phyloP scores from a whole-genome alignment of 208 protist species.

The Leishmania lainsoni region DNA sequence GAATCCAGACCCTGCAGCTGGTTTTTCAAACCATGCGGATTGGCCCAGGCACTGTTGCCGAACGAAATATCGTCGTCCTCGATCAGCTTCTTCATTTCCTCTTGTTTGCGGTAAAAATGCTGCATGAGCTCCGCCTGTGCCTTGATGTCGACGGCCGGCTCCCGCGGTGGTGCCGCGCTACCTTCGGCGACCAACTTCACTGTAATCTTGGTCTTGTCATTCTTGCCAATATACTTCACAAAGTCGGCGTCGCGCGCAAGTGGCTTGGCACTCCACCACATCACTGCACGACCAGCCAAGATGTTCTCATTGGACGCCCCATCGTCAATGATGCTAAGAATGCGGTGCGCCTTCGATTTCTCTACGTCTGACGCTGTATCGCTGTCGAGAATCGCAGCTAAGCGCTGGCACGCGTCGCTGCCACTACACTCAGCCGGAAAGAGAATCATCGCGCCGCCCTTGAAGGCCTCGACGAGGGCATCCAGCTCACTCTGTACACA shows the following conservation, averaged over 20 bases:
- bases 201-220: slow-evolving; percentile 94
- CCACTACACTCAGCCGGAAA: slow-evolving; percentile 89
- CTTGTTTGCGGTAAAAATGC: slow-evolving; percentile 92
- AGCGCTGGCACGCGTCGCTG: slow-evolving; percentile 58
- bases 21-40: slow-evolving; percentile 87
- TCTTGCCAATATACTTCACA: slow-evolving; percentile 89
- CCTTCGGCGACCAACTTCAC: slow-evolving; percentile 87
- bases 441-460: slow-evolving; percentile 87
- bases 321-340: slow-evolving; percentile 87
- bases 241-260: slow-evolving; percentile 76
- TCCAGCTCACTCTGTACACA: slow-evolving; percentile 76
- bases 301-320: slow-evolving; percentile 80
- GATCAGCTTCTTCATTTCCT: slow-evolving; percentile 93
- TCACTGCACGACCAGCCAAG: slow-evolving; percentile 54
- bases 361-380: slow-evolving; percentile 57
- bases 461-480: slow-evolving; percentile 66
- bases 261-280: slow-evolving; percentile 93
- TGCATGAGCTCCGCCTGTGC: slow-evolving; percentile 92
- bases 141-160: slow-evolving; percentile 79
- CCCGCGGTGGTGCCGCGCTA: slow-evolving; percentile 72
- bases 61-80: slow-evolving; percentile 92
- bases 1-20: slow-evolving; percentile 85
- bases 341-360: slow-evolving; percentile 78
- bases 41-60: slow-evolving; percentile 90
- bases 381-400: slow-evolving; percentile 67